phyloP scores from a whole-genome alignment of 1,284 basidiomycete species.

The Cutaneotrichosporon cutaneum region DNA sequence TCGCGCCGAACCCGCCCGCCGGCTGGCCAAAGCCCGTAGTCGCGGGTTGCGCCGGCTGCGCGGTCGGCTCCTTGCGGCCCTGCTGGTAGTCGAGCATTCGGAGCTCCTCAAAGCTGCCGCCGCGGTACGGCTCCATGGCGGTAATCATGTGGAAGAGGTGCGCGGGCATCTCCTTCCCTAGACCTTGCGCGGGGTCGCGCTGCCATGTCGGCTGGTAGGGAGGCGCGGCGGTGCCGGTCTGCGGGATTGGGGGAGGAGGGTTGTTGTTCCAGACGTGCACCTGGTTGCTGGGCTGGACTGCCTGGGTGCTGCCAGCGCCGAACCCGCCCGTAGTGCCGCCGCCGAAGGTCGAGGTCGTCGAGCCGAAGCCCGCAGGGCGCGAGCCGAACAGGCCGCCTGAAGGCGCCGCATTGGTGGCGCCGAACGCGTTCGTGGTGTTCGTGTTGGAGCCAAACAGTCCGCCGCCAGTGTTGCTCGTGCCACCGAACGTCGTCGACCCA shows the following conservation, averaged over 20 bases:
- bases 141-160: slow-evolving; percentile 50
- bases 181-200: slow-evolving; percentile 32
- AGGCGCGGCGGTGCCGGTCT: slow-evolving; percentile 42
- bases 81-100: slow-evolving; percentile 58
- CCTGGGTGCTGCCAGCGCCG: slow-evolving; percentile 17
- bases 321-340: slow-evolving; percentile 26
- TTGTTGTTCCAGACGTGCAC: slow-evolving; percentile 33
- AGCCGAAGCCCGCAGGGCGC: slow-evolving; percentile 29
- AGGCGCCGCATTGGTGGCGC: slow-evolving; percentile 10
- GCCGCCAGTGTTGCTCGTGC: slow-evolving; percentile 57
- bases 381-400: slow-evolving; percentile 38
- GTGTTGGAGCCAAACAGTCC: slow-evolving; percentile 44
- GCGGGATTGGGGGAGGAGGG: slow-evolving; percentile 34
- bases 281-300: slow-evolving; percentile 21
- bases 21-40: slow-evolving; percentile 49
- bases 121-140: slow-evolving; percentile 46
- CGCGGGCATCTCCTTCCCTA: slow-evolving; percentile 26
- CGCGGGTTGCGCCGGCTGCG: slow-evolving; percentile 25
- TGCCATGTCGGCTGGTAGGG: slow-evolving; percentile 49
- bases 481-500: slow-evolving; percentile 47
- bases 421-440: slow-evolving; percentile 30
- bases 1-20: slow-evolving; percentile 56
- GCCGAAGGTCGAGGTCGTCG: slow-evolving; percentile 25
- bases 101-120: slow-evolving; percentile 50
- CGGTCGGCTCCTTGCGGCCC: slow-evolving; percentile 57